Evolutionary conservation across 805 yeast species (phyloP), one percentile per base, ranked within the genome.

Genomic region (Metschnikowia continentalis): DNA sequence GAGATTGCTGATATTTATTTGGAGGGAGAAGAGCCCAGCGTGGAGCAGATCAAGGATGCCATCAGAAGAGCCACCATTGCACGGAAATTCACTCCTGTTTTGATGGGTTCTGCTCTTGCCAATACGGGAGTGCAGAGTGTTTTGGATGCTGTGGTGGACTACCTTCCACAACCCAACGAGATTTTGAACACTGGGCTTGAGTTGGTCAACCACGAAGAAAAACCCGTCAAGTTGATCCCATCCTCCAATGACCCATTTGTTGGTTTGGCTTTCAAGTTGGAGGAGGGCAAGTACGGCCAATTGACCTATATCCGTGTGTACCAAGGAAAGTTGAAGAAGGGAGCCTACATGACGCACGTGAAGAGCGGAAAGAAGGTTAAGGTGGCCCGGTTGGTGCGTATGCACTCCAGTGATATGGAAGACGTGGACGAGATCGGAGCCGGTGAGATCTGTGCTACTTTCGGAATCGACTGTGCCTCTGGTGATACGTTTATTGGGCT

Each of bases 401-500:
- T 94, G 99, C 98, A 94, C 76, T 90, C 97, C 30, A 89, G 91
- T 56, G 99, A 94, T 68, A 91, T 94, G 98, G 99, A 94, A 76
- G 99, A 94, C 67, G 94, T 90, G 46, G 88, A 84, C 45, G 97
- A 91, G 73, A 86, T 90, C 64, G 94, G 92, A 20, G 92, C 98
- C 32, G 99, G 99, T 68, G 99, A 94, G 75, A 94, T 94, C 62
- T 94, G 99, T 76, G 99, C 99, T 49, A 92, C 98, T 52, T 94
- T 94, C 63, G 99, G 99, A 73, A 88, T 94, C 60, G 99, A 94
- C 70, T 94, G 99, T 79, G 84, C 98, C 10, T 94, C 99, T 13
- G 99, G 99, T 65, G 99, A 94, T 66, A 90, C 98, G 13, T 94
- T 94, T 71, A 86, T 96, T 42, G 96, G 89, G 59, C 96, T 94